Percentiles rank a stretch among this genome's conserved stretches.
phyloP scores from a whole-genome alignment of 1,139 yeast genomes.

The Saccharomyces hybrid region DNA sequence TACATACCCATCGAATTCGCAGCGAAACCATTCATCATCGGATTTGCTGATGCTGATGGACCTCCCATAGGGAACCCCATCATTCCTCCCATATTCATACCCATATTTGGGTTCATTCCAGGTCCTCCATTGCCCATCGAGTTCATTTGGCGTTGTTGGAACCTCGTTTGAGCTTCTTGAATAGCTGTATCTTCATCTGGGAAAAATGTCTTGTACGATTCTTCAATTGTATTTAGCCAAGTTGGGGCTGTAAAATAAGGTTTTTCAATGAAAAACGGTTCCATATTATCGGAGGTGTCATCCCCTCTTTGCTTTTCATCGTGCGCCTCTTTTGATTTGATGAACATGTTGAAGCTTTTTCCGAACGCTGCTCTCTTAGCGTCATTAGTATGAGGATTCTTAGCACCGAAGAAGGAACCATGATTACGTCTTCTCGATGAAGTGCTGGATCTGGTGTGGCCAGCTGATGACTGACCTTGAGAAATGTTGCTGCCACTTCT shows the following conservation, averaged over 20 bases:
- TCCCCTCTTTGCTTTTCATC: constrained; percentile 26
- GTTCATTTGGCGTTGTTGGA: constrained; percentile 30
- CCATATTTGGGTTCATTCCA: constrained; percentile 20
- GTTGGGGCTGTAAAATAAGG: constrained; percentile 76
- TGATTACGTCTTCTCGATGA: constrained; percentile 24
- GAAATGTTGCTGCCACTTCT: constrained; percentile 10
- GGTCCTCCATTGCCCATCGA: constrained; percentile 14
- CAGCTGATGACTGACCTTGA: constrained; percentile 14
- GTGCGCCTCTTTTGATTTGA: constrained; percentile 32
- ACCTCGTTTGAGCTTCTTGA: constrained; percentile 25
- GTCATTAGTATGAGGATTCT: constrained; percentile 40
- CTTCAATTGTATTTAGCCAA: constrained; percentile 59
- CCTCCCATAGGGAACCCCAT: constrained; percentile 26
- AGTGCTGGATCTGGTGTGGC: constrained; percentile 13
- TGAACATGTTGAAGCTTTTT: constrained; percentile 52
- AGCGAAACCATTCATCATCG: constrained; percentile 25
- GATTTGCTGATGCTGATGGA: constrained; percentile 15
- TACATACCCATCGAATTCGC: constrained; percentile 26
- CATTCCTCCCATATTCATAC: constrained; percentile 20
- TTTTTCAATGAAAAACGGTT: constrained; percentile 43
- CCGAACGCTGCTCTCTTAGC: constrained; percentile 34
- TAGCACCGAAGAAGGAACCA: constrained; percentile 27
- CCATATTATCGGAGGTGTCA: constrained; percentile 15
- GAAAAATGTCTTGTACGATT: constrained; percentile 43
- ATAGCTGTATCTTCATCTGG: constrained; percentile 32